phyloP scores from a whole-genome alignment of 495 filamentous ascomycete species.

The Neurospora cerealis region DNA sequence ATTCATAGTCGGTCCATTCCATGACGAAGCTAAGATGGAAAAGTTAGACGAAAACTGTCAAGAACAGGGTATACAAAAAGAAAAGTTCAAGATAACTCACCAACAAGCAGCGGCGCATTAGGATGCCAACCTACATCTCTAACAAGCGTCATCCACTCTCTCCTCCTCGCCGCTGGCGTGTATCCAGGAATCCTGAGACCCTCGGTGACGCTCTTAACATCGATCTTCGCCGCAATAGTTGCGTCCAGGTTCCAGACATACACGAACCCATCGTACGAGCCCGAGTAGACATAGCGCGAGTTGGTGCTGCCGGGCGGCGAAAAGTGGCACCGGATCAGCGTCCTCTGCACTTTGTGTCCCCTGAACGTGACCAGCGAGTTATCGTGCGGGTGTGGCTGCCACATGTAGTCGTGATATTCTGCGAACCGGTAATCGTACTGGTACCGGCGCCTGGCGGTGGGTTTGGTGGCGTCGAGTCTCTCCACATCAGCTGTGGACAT shows the following conservation, averaged over 20 bases:
- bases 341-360: constrained; percentile 79
- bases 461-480: constrained; percentile 28
- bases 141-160: constrained; percentile 67
- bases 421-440: constrained; percentile 82
- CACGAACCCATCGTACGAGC: constrained; percentile 77
- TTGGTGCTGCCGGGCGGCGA: constrained; percentile 82
- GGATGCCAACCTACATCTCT: constrained; percentile 96
- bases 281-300: constrained; percentile 86
- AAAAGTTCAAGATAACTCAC: constrained; percentile 34
- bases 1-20: constrained; percentile 63
- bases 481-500: constrained; percentile 58
- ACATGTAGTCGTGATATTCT: constrained; percentile 56
- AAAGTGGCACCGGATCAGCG: constrained; percentile 92
- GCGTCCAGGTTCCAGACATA: constrained; percentile 93
- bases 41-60: neutral
- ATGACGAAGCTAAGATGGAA: constrained; percentile 52
- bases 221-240: constrained; percentile 68
- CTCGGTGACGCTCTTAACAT: constrained; percentile 59
- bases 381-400: constrained; percentile 71
- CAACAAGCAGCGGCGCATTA: constrained; percentile 75
- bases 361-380: constrained; percentile 89
- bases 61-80: neutral
- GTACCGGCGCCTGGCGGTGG: constrained; percentile 42
- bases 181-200: constrained; percentile 1
- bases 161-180: neutral